These are phyloP conservation scores for Millerozyma acaciae DNA, from an alignment of 805 yeast genomes.

Conservation along the genomic window DNA sequence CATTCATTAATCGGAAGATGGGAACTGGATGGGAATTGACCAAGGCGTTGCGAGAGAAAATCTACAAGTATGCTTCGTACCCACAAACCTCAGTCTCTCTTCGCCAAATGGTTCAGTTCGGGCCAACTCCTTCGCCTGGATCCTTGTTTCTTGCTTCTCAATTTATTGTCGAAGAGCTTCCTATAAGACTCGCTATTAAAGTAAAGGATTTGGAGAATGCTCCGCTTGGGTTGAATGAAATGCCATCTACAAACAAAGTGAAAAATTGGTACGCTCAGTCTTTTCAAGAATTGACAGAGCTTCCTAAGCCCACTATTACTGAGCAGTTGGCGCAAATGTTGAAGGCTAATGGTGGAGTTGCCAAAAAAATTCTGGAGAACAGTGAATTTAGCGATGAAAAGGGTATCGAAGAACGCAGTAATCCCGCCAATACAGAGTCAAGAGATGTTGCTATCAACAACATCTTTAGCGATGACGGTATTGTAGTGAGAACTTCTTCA, in stretches of 20 bases:
- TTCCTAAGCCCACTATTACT: slow-evolving; percentile 55
- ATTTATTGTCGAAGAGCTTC: slow-evolving; percentile 81
- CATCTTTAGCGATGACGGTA: slow-evolving; percentile 51
- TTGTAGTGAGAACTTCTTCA: slow-evolving; percentile 29
- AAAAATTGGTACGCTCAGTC: slow-evolving; percentile 89
- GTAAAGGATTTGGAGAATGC: slow-evolving; percentile 79
- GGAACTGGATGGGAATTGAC: slow-evolving; percentile 51
- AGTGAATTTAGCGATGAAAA: slow-evolving; percentile 4
- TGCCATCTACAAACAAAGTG: slow-evolving; percentile 74
- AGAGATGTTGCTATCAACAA: slow-evolving; percentile 37
- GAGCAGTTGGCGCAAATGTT: slow-evolving; percentile 38
- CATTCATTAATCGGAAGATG: slow-evolving; percentile 23
- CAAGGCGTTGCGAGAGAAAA: slow-evolving; percentile 47
- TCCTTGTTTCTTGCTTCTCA: slow-evolving; percentile 77
- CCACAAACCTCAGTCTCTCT: slow-evolving; percentile 83
- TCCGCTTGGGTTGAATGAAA: slow-evolving; percentile 67
- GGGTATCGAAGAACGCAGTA: slow-evolving; percentile 11
- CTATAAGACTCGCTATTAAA: slow-evolving; percentile 79
- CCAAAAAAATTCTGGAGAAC: slow-evolving; percentile 6
- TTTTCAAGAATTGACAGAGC: slow-evolving; percentile 71
- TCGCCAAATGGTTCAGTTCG: slow-evolving; percentile 89
- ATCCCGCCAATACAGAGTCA: slow-evolving; percentile 27
- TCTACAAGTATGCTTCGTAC: slow-evolving; percentile 61
- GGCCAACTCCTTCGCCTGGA: slow-evolving; percentile 74
- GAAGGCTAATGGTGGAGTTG: no score